Base-by-base conservation (phyloP, 2,329 filamentous ascomycete genomes). In the Monilinia vaccinii-corymbosi region DNA sequence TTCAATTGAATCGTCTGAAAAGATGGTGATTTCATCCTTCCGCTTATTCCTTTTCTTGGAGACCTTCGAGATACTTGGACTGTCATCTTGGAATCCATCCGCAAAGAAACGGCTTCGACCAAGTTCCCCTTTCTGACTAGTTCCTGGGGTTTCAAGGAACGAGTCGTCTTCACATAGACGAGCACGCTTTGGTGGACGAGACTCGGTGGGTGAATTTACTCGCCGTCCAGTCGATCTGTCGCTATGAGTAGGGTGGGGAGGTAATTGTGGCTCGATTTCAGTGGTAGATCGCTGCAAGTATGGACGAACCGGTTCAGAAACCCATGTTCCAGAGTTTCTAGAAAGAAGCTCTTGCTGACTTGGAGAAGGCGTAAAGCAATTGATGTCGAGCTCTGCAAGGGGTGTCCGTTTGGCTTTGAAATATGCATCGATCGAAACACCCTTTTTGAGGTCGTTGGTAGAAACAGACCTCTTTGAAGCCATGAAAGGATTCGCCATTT, bases 341-440 rank as follows among this genome's bases (percentile, higher is more conserved):
- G 81, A 75, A 28, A 88, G 72, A 13, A 85, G 71, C 31, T 76
- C 75, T 69, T 83, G 81, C 68, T 88, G 85, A 66, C 79, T 85
- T 23, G 84, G 84, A 10, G 85, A 87, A 25, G 82, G 83, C 0
- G 82, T 85, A 68, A 89, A 84, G 62, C 76, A 79, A 68, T 89
- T 89, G 0, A 83, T 81, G 69, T 88, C 84, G 25, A 89, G 74
- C 69, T 89, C 86, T 23, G 82, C 83, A 60, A 89, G 75, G 13
- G 86, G 85, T 38, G 77, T 79, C 4, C 86, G 80, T 67, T 79
- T 83, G 9, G 81, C 75, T 61, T 81, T 86, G 75, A 88, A 88
- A 72, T 86, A 88, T 2, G 78, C 77, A 55, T 82, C 80, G 59
- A 88, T 87, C 2, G 83, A 75, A 65, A 81, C 82, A 46, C 76